These are phyloP conservation scores for Rhypophila decipiens DNA, from an alignment of 495 filamentous ascomycete genomes.

Conservation along the genomic window DNA sequence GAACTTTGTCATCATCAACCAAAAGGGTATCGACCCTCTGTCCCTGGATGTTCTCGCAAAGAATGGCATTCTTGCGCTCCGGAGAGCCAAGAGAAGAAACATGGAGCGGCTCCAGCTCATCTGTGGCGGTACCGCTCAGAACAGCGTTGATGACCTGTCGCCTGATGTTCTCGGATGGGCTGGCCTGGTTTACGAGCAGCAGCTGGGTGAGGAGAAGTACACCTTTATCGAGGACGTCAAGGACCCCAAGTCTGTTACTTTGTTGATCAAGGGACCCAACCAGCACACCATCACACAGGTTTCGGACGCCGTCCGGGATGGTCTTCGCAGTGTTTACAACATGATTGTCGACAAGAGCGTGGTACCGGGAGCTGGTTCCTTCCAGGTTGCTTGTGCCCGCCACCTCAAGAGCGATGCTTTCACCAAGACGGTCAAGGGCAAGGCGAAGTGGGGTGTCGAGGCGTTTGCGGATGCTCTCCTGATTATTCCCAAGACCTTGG, in stretches of 20 bases:
- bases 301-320: conserved; percentile 95
- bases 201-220: conserved; percentile 97
- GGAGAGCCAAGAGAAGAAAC: conserved; percentile 92
- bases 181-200: conserved; percentile 92
- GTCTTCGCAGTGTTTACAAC: conserved; percentile 92
- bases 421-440: conserved; percentile 85
- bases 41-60: conserved; percentile 93
- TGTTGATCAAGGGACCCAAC: conserved; percentile 97
- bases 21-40: conserved; percentile 97
- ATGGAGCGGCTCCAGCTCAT: conserved; percentile 97
- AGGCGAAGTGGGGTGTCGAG: conserved; percentile 89
- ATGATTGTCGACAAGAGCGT: conserved; percentile 96
- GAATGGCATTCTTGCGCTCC: conserved; percentile 92
- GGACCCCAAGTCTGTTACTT: conserved; percentile 96
- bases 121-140: conserved; percentile 84
- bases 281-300: conserved; percentile 93
- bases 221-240: conserved; percentile 98
- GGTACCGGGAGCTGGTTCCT: conserved; percentile 89
- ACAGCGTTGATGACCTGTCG: conserved; percentile 88
- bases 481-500: conserved; percentile 93
- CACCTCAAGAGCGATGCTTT: conserved; percentile 80
- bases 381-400: conserved; percentile 90
- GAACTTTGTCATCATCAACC: conserved; percentile 96
- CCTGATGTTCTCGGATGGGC: conserved; percentile 94
- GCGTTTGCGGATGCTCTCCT: conserved; percentile 93